phyloP scores from a whole-genome alignment of 495 filamentous ascomycete species.

The Glutinoglossum americanum region DNA sequence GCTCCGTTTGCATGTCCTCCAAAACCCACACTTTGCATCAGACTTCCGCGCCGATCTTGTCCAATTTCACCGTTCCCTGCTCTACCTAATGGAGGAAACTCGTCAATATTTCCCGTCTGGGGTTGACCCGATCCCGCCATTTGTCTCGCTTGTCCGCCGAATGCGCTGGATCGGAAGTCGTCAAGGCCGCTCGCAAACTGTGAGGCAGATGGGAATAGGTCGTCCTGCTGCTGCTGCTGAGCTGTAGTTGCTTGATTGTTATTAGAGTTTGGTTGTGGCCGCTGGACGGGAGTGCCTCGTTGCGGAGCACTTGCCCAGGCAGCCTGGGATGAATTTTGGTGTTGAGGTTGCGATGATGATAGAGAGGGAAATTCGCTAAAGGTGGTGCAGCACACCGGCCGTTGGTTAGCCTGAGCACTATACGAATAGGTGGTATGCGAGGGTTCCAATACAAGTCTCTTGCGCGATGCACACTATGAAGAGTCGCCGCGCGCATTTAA shows the following conservation, averaged over 20 bases:
- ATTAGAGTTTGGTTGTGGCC: slow-evolving; percentile 37
- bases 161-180: slow-evolving; percentile 32
- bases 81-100: slow-evolving; percentile 66
- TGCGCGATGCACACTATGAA: background rate
- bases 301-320: slow-evolving; percentile 48
- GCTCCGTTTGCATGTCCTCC: slow-evolving; percentile 29
- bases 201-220: slow-evolving; percentile 26
- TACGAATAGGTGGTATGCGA: background rate
- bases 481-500: background rate
- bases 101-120: slow-evolving; percentile 50
- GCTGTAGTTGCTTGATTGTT: slow-evolving; percentile 30
- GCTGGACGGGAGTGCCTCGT: slow-evolving; percentile 36
- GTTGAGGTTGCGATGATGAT: slow-evolving; percentile 46
- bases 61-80: slow-evolving; percentile 47
- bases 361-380: slow-evolving; percentile 66
- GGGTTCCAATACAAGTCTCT: background rate
- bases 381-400: background rate
- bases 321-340: slow-evolving; percentile 28
- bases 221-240: slow-evolving; percentile 25
- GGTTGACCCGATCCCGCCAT: slow-evolving; percentile 32
- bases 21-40: slow-evolving; percentile 47
- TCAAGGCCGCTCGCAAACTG: slow-evolving; percentile 34
- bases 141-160: slow-evolving; percentile 37
- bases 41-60: slow-evolving; percentile 37
- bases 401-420: background rate